Base-by-base conservation (phyloP, 192 early-diverging fungal species). In the Coemansia sp. region DNA sequence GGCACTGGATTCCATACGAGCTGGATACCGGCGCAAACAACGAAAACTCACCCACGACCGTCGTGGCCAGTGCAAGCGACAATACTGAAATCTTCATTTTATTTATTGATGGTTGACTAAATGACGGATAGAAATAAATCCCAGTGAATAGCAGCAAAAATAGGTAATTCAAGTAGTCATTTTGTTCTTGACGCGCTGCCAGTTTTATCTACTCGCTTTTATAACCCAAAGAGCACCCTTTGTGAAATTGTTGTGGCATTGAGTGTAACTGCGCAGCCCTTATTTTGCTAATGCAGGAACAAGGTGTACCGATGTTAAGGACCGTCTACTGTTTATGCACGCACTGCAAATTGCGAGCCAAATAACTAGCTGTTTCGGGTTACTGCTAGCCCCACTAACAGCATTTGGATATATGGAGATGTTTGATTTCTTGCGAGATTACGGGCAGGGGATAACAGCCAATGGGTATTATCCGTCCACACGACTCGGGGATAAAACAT, bases 1-100 rank as follows among this genome's bases (percentile, higher is more conserved):
- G 58, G 49, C 75, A 77, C 54, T 72, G 65, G 4, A 47, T 51
- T 27, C 65, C 59, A 7, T 21, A 67, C 4, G 58, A 32, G 35
- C 35, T 35, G 32, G 37, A 22, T 2, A 47, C 22, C 9, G 21
- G 35, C 3, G 29, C 45, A 51, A 65, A 32, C 21, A 65, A 56
- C 1, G 55, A 27, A 5, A 60, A 47, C 32, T 45, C 43, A 2
- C 54, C 63, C 19, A 57, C 4, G 12, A 47, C 43, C 12, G 32
- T 8, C 4, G 63, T 43, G 11, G 60, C 69, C 56, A 54, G 23
- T 32, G 68, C 50, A 29, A 73, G 51, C 11, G 65, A 60, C 8
- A 60, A 23, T n/a, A 69, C 53, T 12, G 32, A 25, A 51, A 65
- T 17, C 24, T 75, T 75, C 72, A 75, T 74, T 58, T 9, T 58